Conservation (phyloP, 805 yeast species). For the Candida boleticola region DNA sequence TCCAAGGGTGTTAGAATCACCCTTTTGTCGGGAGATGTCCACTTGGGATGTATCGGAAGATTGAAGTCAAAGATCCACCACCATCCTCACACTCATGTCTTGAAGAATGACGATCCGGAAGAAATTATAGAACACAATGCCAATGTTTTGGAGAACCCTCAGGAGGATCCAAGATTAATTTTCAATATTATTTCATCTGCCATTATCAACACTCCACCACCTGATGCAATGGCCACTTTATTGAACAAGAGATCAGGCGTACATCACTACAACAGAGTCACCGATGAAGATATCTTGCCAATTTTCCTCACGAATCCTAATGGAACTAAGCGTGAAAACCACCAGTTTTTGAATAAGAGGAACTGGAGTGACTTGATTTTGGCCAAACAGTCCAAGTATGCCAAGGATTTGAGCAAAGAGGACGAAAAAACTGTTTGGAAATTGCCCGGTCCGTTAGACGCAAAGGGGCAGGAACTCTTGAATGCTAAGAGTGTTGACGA, state of each 20-base stretch:
- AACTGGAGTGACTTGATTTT: conserved; percentile 73
- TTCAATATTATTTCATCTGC: conserved; percentile 88
- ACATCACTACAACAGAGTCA: conserved; percentile 62
- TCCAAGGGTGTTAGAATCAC: conserved; percentile 69
- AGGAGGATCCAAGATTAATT: conserved; percentile 70
- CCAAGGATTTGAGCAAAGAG: conserved; percentile 15
- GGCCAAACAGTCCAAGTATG: conserved; percentile 29
- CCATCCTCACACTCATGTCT: conserved; percentile 36
- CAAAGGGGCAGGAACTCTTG: conserved; percentile 7
- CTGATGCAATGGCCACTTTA: conserved; percentile 76
- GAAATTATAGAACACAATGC: conserved; percentile 36
- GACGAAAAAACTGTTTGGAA: conserved; percentile 20
- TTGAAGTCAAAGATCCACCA: conserved; percentile 56
- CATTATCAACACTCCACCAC: conserved; percentile 90
- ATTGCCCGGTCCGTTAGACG: conserved; percentile 43
- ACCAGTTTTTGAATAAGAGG: conserved; percentile 59
- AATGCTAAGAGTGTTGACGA: conserved; percentile 20
- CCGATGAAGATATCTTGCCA: conserved; percentile 82
- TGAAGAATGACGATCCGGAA: conserved; percentile 16
- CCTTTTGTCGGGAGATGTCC: conserved; percentile 91
- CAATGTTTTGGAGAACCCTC: conserved; percentile 48
- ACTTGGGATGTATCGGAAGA: conserved; percentile 80
- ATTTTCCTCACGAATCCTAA: conserved; percentile 62
- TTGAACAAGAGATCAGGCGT: conserved; percentile 63
- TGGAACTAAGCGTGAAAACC: conserved; percentile 46